phyloP scores from a whole-genome alignment of 352 stramenopile species.

The Phytopythium vexans region DNA sequence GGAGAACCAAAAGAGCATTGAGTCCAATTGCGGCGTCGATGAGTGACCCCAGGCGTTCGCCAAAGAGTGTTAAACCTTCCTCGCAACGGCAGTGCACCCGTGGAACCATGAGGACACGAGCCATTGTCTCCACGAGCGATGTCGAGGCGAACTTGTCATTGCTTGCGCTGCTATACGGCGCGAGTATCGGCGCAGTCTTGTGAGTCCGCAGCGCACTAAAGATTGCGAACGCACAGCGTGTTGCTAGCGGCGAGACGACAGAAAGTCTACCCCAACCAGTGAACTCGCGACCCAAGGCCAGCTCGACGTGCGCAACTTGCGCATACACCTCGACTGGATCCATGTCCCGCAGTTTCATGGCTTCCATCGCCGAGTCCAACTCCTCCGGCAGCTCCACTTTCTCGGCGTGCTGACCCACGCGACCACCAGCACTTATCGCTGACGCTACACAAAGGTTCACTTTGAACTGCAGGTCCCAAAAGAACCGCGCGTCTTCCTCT shows the following conservation, averaged over 20 bases:
- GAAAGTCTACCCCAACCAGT: slow-evolving; percentile 27
- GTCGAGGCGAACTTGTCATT: not conserved
- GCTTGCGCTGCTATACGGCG: not conserved
- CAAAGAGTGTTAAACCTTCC: not conserved
- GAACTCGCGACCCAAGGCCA: slow-evolving; percentile 50
- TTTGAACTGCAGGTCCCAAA: slow-evolving; percentile 45
- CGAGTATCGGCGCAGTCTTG: not conserved
- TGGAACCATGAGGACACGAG: slow-evolving; percentile 3
- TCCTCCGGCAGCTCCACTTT: not conserved
- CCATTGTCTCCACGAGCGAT: not conserved
- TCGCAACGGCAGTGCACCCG: not conserved
- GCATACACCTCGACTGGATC: slow-evolving; percentile 19
- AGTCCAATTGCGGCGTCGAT: slow-evolving; percentile 13
- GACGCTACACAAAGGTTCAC: slow-evolving; percentile 4
- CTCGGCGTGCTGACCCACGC: not conserved
- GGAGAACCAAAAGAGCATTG: slow-evolving; percentile 19
- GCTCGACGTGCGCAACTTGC: slow-evolving; percentile 34
- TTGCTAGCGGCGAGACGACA: slow-evolving; percentile 42
- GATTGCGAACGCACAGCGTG: slow-evolving; percentile 48
- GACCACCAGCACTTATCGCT: not conserved
- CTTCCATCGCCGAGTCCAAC: not conserved
- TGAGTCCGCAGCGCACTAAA: slow-evolving; percentile 24
- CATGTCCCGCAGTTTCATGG: slow-evolving; percentile 5
- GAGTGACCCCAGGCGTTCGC: slow-evolving; percentile 1
- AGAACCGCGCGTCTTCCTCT: slow-evolving; percentile 25